phyloP scores from a whole-genome alignment of 192 early-diverging fungal species.

The Coemansia sp. region DNA sequence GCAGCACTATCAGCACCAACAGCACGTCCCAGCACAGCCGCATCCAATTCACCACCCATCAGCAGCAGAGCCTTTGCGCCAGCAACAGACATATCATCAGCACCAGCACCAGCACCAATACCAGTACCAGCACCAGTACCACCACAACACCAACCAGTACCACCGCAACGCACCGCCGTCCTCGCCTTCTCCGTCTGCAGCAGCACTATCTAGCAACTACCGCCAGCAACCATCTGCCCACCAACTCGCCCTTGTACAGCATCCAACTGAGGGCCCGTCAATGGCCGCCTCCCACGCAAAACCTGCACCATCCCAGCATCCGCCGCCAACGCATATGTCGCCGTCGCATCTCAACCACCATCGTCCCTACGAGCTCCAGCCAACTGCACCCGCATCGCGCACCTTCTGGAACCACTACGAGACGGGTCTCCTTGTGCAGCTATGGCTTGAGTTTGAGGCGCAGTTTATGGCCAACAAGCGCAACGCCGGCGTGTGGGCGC shows the following conservation, averaged over 20 bases:
- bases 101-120: not conserved
- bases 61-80: constrained; percentile 11
- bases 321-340: constrained; percentile 11
- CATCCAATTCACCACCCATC: constrained; percentile 18
- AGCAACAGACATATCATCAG: constrained; percentile 7
- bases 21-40: constrained; percentile 13
- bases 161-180: not conserved
- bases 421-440: constrained; percentile 49
- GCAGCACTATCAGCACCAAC: not conserved
- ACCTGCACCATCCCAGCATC: not conserved
- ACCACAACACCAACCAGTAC: not conserved
- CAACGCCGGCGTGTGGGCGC: constrained; percentile 55
- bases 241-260: not conserved
- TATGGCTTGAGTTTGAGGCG: constrained; percentile 53
- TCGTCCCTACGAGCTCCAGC: constrained; percentile 48
- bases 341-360: constrained; percentile 12
- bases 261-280: constrained; percentile 9
- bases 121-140: constrained; percentile 3
- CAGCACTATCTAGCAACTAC: not conserved
- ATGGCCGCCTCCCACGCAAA: not conserved
- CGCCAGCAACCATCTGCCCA: constrained; percentile 7
- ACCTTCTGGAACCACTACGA: constrained; percentile 57
- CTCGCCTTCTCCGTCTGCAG: not conserved
- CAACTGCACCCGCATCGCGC: constrained; percentile 46
- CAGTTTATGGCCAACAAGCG: constrained; percentile 56